A percentile compares a stretch with the other conserved stretches of the same genome.
Conservation (phyloP, 371 early-diverging fungal genomes). For the Apophysomyces sp. region DNA sequence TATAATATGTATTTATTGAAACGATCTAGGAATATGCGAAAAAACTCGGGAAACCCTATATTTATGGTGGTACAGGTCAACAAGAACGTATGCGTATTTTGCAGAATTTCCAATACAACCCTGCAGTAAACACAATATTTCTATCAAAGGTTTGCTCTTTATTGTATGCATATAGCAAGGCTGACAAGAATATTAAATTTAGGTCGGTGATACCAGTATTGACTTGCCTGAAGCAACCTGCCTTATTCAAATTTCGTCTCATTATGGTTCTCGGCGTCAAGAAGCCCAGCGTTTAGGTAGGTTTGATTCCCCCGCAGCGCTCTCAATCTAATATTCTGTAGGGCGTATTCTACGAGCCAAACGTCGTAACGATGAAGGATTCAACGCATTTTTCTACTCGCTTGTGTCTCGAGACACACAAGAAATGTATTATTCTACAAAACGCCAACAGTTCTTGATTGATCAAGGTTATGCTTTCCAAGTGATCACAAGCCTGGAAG, state of each 20-base stretch:
- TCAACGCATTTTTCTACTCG: constrained; percentile 98
- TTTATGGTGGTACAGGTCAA: constrained; percentile 97
- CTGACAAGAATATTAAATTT: neutral
- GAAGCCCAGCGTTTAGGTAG: constrained; percentile 98
- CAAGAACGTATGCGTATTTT: constrained; percentile 96
- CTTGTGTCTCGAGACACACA: constrained; percentile 98
- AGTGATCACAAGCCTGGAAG: constrained; percentile 86
- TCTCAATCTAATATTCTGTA: constrained; percentile 3
- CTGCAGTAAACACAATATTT: constrained; percentile 95
- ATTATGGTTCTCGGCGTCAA: constrained; percentile 99
- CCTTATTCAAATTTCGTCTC: constrained; percentile 98
- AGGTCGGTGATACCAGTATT: constrained; percentile 98
- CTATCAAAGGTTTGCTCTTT: constrained; percentile 85
- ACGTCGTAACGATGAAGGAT: constrained; percentile 94
- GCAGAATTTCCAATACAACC: constrained; percentile 95
- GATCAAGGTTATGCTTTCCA: constrained; percentile 99
- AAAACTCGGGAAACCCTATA: constrained; percentile 90
- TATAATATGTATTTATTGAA: neutral
- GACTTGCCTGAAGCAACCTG: constrained; percentile 99
- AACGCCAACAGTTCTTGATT: constrained; percentile 98
- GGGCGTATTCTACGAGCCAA: constrained; percentile 98
- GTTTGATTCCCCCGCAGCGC: neutral
- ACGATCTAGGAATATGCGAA: constrained; percentile 82
- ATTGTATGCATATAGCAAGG: neutral
- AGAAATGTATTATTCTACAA: constrained; percentile 99